Evolutionary conservation across 495 filamentous ascomycete species (phyloP).

Genomic region (Pseudomonodictys pantanalensis): DNA sequence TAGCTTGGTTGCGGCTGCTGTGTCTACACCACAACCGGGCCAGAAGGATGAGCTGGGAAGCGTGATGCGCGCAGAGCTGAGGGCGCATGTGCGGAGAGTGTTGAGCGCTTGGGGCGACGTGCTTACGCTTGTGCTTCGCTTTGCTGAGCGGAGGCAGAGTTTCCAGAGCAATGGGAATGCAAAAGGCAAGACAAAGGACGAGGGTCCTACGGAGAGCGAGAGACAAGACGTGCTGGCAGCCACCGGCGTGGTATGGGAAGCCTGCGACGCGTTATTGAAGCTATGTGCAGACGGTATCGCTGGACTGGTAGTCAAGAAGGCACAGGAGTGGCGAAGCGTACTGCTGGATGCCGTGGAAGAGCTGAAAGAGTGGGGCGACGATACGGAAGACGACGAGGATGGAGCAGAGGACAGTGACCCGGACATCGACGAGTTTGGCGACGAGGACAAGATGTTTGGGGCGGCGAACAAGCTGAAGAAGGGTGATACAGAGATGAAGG

Average conservation of each 20-base stretch:
- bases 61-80: slow-evolving; percentile 53
- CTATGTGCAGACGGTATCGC: slow-evolving; percentile 61
- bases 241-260: slow-evolving; percentile 64
- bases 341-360: slow-evolving; percentile 79
- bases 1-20: slow-evolving; percentile 63
- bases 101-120: slow-evolving; percentile 46
- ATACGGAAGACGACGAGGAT: slow-evolving; percentile 58
- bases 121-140: slow-evolving; percentile 39
- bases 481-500: slow-evolving; percentile 54
- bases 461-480: slow-evolving; percentile 53
- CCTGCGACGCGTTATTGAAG: slow-evolving; percentile 67
- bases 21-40: slow-evolving; percentile 48
- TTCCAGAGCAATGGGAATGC: slow-evolving; percentile 45
- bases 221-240: slow-evolving; percentile 54
- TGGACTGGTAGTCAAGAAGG: slow-evolving; percentile 45
- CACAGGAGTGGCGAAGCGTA: slow-evolving; percentile 58
- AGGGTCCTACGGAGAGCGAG: slow-evolving; percentile 23
- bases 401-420: slow-evolving; percentile 41
- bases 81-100: slow-evolving; percentile 37
- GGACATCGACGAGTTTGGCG: slow-evolving; percentile 35
- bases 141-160: slow-evolving; percentile 32
- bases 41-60: slow-evolving; percentile 45
- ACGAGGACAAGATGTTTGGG: slow-evolving; percentile 61
- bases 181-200: slow-evolving; percentile 35
- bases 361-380: slow-evolving; percentile 69